Base-by-base conservation (phyloP, 306 rosid species). In the Cucurbita pepo region DNA sequence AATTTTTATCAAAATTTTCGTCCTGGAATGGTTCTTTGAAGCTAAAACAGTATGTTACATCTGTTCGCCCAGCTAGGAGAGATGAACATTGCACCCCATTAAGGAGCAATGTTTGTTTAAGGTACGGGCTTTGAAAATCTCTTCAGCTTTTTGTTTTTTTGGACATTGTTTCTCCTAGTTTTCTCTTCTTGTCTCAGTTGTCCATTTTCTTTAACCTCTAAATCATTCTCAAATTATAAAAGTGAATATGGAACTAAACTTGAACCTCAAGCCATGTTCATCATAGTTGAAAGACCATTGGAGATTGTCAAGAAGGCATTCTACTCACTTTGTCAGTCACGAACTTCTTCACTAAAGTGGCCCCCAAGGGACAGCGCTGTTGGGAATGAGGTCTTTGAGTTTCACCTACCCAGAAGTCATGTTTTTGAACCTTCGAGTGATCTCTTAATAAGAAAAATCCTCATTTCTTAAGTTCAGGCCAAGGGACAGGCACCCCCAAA, bases 11-110 rank as follows among this genome's bases (percentile, higher is more conserved):
- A 0, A 80, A 85, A 66, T 71, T 80, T 22, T 78, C 79, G 37
- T 73, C 86, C 77, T 81, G 89, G 83, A 85, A 80, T 80, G 86
- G 77, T 65, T 77, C 89, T 34, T 13, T 85, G 75, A 87, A 86
- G 81, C 80, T 86, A 85, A 88, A 83, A 81, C 88, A 76, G 58
- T 77, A 56, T 79, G 75, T 83, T 72, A 77, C 85, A 67, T 80
- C 83, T 72, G 66, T 71, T 72, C 86, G 77, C 79, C 60, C 81
- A 79, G 79, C 79, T 72, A 85, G 87, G 77, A 88, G 81, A 80
- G 80, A 82, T 57, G 90, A 84, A 70, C 82, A 81, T 73, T 77
- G 80, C 72, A 66, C 18, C 48, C 45, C 71, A 61, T 48, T 79
- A 66, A 86, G 84, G 76, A 77, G 53, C 71, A 86, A 57, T 80